Percentiles rank a stretch among this genome's conserved stretches.
Evolutionary conservation across 2,329 filamentous ascomycete genomes (phyloP).

Genomic region (Sarocladiaceae sp.): DNA sequence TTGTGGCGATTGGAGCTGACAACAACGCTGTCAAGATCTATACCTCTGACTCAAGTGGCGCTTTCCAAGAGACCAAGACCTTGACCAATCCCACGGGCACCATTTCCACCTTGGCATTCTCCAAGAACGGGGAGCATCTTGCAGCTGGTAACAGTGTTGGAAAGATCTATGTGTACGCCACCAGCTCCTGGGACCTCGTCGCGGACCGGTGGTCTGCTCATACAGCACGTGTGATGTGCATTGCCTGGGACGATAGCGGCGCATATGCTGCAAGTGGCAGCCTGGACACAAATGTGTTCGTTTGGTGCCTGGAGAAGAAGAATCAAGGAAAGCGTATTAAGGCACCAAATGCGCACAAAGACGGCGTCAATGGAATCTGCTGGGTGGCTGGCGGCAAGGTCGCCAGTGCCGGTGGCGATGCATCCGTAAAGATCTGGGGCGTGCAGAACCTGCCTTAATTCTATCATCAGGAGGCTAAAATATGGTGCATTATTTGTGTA

Average conservation of each 20-base stretch:
- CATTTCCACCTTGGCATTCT: constrained; percentile 81
- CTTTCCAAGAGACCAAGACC: constrained; percentile 49
- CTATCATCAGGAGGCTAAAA: constrained; percentile 8
- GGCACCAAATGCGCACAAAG: constrained; percentile 86
- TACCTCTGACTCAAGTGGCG: constrained; percentile 47
- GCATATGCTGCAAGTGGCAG: constrained; percentile 79
- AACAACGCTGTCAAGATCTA: constrained; percentile 75
- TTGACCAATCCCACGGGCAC: constrained; percentile 66
- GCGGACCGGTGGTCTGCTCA: constrained; percentile 69
- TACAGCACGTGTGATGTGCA: constrained; percentile 52
- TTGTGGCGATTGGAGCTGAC: constrained; percentile 72
- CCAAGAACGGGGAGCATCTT: constrained; percentile 68
- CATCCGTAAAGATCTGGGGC: constrained; percentile 83
- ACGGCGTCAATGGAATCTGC: constrained; percentile 82
- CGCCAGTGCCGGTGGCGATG: constrained; percentile 80
- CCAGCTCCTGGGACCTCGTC: constrained; percentile 61
- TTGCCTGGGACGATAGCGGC: constrained; percentile 73
- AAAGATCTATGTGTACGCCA: constrained; percentile 77
- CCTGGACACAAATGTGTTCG: constrained; percentile 86
- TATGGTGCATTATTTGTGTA: neutral
- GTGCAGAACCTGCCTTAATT: constrained; percentile 27
- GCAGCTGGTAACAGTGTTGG: constrained; percentile 80
- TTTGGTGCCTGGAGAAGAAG: constrained; percentile 78
- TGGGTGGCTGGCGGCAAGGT: constrained; percentile 73
- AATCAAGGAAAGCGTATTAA: constrained; percentile 83